Percentiles rank a stretch among this genome's conserved stretches.
phyloP scores from a whole-genome alignment of 177 flowering plant genomes.

The Tripterygium wilfordii region DNA sequence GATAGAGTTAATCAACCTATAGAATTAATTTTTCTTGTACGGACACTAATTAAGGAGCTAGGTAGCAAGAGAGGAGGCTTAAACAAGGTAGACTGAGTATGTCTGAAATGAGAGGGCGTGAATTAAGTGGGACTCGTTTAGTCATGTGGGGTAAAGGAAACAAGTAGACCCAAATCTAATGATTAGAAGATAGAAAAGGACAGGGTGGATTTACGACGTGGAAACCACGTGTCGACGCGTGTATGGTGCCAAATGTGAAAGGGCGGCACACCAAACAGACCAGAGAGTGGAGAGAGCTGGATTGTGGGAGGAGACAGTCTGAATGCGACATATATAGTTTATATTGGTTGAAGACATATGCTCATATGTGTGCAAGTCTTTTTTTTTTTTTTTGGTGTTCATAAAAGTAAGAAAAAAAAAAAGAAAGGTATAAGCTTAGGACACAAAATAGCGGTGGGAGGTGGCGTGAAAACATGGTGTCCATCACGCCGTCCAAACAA shows the following conservation, averaged over 20 bases:
- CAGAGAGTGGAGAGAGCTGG: conserved; percentile 20
- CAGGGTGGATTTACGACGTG: conserved; percentile 21
- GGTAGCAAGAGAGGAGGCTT: too few relatives aligned
- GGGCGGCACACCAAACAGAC: conserved; percentile 42
- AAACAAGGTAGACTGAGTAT: too few relatives aligned
- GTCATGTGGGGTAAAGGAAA: too few relatives aligned
- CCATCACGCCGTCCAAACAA: conserved; percentile 56
- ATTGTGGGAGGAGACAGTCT: conserved; percentile 11
- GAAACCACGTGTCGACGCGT: conserved; percentile 11
- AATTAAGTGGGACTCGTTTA: background rate
- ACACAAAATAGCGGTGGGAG: conserved; percentile 21
- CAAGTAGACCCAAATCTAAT: conserved; percentile 8
- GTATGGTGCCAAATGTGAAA: conserved; percentile 18
- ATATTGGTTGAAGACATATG: too few relatives aligned
- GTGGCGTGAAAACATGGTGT: conserved; percentile 40
- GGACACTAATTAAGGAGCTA: too few relatives aligned
- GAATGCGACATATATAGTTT: too few relatives aligned
- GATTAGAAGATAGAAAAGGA: conserved; percentile 24
- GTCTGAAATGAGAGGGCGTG: too few relatives aligned
- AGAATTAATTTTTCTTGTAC: too few relatives aligned
- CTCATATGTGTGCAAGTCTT: too few relatives aligned
- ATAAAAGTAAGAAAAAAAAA: too few relatives aligned
- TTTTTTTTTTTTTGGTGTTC: too few relatives aligned
- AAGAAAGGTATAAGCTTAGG: conserved; percentile 11
- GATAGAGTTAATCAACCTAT: too few relatives aligned